phyloP scores from a whole-genome alignment of 2,329 filamentous ascomycete species.

The Paecilomyces dactylethromorphus region DNA sequence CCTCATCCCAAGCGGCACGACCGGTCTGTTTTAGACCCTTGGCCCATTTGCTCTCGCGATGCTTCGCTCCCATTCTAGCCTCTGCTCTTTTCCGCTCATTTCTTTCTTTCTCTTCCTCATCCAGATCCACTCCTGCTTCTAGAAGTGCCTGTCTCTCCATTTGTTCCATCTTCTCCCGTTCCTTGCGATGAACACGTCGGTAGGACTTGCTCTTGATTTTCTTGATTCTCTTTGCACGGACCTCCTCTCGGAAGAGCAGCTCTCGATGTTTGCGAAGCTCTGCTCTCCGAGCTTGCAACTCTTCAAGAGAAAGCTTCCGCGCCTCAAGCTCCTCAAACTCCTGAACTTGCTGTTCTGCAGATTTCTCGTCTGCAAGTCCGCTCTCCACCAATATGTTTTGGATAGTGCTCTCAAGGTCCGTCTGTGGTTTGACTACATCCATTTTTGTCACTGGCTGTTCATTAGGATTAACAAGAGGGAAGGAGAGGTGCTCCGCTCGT shows the following conservation, averaged over 20 bases:
- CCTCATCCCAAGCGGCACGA: constrained; percentile 80
- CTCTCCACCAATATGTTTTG: constrained; percentile 85
- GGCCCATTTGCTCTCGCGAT: constrained; percentile 87
- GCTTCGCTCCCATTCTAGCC: constrained; percentile 77
- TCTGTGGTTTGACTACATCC: constrained; percentile 58
- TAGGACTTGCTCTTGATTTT: constrained; percentile 99
- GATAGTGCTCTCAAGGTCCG: constrained; percentile 79
- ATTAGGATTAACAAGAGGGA: constrained; percentile 72
- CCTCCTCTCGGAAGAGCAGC: constrained; percentile 79
- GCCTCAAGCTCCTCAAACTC: constrained; percentile 64
- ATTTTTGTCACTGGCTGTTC: constrained; percentile 50
- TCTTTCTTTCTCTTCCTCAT: constrained; percentile 58
- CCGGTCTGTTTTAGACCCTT: constrained; percentile 75
- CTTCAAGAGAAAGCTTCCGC: constrained; percentile 65
- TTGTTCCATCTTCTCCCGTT: constrained; percentile 54
- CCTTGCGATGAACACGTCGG: constrained; percentile 82
- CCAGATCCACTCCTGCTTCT: constrained; percentile 54
- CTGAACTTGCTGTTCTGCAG: constrained; percentile 58
- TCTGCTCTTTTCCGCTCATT: constrained; percentile 71
- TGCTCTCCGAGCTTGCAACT: constrained; percentile 64
- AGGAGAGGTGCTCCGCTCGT: constrained; percentile 80
- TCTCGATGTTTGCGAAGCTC: constrained; percentile 76
- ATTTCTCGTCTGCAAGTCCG: constrained; percentile 58
- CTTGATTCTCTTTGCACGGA: constrained; percentile 85
- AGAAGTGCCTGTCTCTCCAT: constrained; percentile 52